phyloP scores from a whole-genome alignment of 257 asterid genomes.

The Ilex aquifolium region DNA sequence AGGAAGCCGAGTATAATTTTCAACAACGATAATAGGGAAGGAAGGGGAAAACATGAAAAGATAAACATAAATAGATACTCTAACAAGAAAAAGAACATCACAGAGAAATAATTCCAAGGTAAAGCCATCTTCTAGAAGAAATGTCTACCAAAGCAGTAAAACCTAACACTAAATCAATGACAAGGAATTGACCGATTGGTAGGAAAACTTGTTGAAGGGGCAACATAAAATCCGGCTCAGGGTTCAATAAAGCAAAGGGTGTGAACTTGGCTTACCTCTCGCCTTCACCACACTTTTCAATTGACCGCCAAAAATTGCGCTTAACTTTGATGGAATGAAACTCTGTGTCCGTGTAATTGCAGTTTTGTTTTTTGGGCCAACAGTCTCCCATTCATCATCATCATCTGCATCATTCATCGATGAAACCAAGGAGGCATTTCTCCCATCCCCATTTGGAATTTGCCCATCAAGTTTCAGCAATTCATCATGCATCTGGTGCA shows the following conservation, averaged over 20 bases:
- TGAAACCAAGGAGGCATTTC: conserved; percentile 51
- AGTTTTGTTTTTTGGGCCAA: conserved; percentile 61
- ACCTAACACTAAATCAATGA: too few relatives aligned
- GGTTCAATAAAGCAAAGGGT: neutral
- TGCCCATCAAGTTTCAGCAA: conserved; percentile 71
- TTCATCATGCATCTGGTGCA: conserved; percentile 95
- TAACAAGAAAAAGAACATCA: too few relatives aligned
- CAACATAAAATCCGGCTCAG: too few relatives aligned
- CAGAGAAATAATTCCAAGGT: too few relatives aligned
- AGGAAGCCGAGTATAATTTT: too few relatives aligned
- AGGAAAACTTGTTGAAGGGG: too few relatives aligned
- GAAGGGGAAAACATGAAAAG: too few relatives aligned
- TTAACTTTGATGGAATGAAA: conserved; percentile 64
- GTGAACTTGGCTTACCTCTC: conserved; percentile 40
- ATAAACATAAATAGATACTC: too few relatives aligned
- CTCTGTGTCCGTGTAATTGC: conserved; percentile 79
- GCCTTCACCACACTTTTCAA: conserved; percentile 76
- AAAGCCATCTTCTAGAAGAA: too few relatives aligned
- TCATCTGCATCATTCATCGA: conserved; percentile 55
- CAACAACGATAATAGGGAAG: too few relatives aligned
- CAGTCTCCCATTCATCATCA: conserved; percentile 64
- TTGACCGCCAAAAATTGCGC: conserved; percentile 80
- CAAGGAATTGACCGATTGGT: too few relatives aligned
- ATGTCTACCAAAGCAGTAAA: too few relatives aligned
- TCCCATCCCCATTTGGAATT: conserved; percentile 43